Evolutionary conservation across 768 basidiomycete genomes (phyloP), one percentile per base, ranked within the genome.

Genomic region (Asterophora parasitica): DNA sequence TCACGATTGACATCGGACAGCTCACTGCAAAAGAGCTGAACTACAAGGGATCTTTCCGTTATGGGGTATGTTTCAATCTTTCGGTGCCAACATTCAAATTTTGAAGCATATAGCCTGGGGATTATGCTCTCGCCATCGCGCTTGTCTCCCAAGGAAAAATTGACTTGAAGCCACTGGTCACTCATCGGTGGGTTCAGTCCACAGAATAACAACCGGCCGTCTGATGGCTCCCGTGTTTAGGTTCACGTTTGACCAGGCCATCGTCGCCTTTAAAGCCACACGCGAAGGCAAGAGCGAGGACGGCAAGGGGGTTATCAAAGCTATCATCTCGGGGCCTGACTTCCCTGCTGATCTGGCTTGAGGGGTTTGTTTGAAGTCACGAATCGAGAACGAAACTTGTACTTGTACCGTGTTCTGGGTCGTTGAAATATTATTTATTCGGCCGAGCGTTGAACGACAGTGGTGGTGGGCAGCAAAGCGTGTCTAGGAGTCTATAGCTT

Each of bases 31-130:
- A 93, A 68, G 90, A 96, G 66, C 66, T 96, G 15, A 78, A 70
- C 47, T 72, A 92, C 65, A 88, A 85, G 58, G 92, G 93, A 31
- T 90, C 88, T n/a, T 96, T 96, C 85, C 83, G 94, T 57, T 94
- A 88, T 58, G 87, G 82, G 12, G 81, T 88, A 63, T 48, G 78
- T 70, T 32, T 13, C 30, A 31, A 15, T 4, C 31, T n/a, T 1
- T 46, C 23, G 36, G 34, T n/a, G 6, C 27, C 19, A 37, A 4
- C 44, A 19, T 48, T 19, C 15, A 20, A 28, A n/a, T n/a, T 26
- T 33, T 50, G 35, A 31, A 46, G 38, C 3, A 49, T 9, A 34
- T 56, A 88, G 85, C 81, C 90, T 34, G 92, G 91, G 10, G 85
- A 87, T 62, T 96, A 95, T 63, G 78, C 79, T 19, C 75, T 91